A percentile compares a stretch with the other conserved stretches of the same genome.
These are phyloP conservation scores for Fraxinus platypoda DNA, from an alignment of 305 asterid genomes.

Conservation along the genomic window DNA sequence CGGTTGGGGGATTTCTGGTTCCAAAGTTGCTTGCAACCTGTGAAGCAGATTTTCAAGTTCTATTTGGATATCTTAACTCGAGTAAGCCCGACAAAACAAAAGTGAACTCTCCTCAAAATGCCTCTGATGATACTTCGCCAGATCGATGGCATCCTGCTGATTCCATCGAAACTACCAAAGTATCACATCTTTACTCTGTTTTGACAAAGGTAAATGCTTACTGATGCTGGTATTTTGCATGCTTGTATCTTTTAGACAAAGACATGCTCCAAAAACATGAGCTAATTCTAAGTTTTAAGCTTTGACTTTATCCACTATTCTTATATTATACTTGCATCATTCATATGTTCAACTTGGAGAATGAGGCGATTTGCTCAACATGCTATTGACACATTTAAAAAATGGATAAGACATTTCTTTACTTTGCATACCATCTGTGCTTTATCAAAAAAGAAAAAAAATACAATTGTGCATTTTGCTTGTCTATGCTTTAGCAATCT, in stretches of 20 bases:
- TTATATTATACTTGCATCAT: constrained; percentile 1
- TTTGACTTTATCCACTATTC: neutral
- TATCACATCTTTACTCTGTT: constrained; percentile 57
- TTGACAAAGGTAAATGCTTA: constrained; percentile 66
- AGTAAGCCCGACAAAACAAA: constrained; percentile 26
- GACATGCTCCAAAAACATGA: constrained; percentile 11
- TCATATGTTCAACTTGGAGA: neutral
- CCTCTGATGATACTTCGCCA: constrained; percentile 25
- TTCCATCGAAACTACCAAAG: constrained; percentile 55
- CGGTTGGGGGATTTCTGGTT: constrained; percentile 52
- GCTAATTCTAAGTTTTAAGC: constrained; percentile 20
- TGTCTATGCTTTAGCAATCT: neutral
- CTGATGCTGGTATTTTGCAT: constrained; percentile 18
- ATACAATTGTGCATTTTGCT: neutral
- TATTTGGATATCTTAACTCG: constrained; percentile 57
- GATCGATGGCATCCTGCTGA: constrained; percentile 30
- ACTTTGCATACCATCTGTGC: neutral
- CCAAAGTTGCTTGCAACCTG: constrained; percentile 56
- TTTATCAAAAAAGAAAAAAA: neutral
- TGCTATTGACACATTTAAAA: neutral
- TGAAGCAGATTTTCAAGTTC: constrained; percentile 62
- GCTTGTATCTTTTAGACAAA: constrained; percentile 9
- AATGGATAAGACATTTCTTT: neutral
- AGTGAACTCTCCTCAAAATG: constrained; percentile 25
- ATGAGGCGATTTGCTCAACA: neutral